Evolutionary conservation across 2,329 filamentous ascomycete species (phyloP).

Genomic region (Phyllosticta citrichinensis): DNA sequence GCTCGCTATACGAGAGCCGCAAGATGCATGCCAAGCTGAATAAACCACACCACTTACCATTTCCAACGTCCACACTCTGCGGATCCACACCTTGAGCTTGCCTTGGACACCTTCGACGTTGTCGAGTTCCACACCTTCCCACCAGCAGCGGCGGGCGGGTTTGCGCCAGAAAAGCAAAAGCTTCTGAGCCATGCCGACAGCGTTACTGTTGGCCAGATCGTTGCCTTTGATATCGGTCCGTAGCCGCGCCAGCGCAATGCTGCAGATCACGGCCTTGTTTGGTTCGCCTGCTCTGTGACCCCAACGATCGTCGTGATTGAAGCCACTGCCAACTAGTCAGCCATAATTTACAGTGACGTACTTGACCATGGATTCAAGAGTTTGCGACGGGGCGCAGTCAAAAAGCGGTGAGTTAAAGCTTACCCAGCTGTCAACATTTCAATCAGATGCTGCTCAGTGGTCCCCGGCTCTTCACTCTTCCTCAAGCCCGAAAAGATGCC

Average conservation of each 20-base stretch:
- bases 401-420: conserved; percentile 25
- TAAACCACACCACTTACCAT: conserved; percentile 50
- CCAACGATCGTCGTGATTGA: conserved; percentile 92
- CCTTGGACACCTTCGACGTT: conserved; percentile 84
- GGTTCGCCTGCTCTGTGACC: conserved; percentile 95
- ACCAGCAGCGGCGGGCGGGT: conserved; percentile 93
- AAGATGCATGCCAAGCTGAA: background rate
- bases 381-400: background rate
- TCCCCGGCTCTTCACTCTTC: conserved; percentile 90
- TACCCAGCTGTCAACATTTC: conserved; percentile 99
- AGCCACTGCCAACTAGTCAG: conserved; percentile 53
- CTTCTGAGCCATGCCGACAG: conserved; percentile 97
- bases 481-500: conserved; percentile 94
- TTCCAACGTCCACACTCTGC: conserved; percentile 95
- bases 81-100: conserved; percentile 94
- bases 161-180: conserved; percentile 96
- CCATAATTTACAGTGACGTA: conserved; percentile 2
- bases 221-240: conserved; percentile 82
- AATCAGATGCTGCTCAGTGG: conserved; percentile 95
- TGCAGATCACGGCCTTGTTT: conserved; percentile 97
- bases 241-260: conserved; percentile 81
- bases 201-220: conserved; percentile 60
- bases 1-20: background rate
- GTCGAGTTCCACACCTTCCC: conserved; percentile 91
- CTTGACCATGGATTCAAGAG: background rate